Evolutionary conservation across 805 yeast species (phyloP).

Genomic region (Zygosaccharomyces pseudorouxii): DNA sequence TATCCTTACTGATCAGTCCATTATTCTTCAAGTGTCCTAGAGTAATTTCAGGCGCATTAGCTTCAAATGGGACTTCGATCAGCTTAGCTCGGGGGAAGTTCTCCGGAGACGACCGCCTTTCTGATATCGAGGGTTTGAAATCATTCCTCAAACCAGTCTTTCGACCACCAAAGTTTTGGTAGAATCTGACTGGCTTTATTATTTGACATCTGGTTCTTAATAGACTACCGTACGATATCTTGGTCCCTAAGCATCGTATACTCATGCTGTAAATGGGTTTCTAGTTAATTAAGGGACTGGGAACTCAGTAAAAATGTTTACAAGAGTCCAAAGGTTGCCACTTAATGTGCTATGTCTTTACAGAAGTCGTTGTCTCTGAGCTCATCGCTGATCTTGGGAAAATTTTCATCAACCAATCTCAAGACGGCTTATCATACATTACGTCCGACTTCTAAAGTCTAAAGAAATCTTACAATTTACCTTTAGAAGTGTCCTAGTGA

Average conservation of each 20-base stretch:
- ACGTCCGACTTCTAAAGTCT: background rate
- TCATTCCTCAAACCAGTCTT: background rate
- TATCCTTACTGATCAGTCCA: conserved; percentile 26
- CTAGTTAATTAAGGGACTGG: background rate
- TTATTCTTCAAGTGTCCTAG: conserved; percentile 30
- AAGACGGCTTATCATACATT: background rate
- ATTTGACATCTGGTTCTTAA: background rate
- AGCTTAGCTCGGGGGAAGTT: conserved; percentile 9
- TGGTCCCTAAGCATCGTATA: background rate
- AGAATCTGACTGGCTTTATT: conserved; percentile 1
- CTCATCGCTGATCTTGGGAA: conserved; percentile 2
- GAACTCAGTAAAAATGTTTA: background rate
- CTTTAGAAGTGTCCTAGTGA: background rate
- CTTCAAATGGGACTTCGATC: conserved; percentile 21
- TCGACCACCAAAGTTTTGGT: background rate
- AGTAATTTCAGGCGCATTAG: conserved; percentile 22
- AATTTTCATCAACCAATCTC: background rate
- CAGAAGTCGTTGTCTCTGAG: background rate
- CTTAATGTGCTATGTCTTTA: background rate
- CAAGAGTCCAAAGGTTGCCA: background rate
- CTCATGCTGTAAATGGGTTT: background rate
- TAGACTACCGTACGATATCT: background rate
- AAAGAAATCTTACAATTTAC: background rate
- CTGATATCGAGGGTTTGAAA: background rate
- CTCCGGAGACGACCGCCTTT: background rate